Conservation (phyloP, 2,329 filamentous ascomycete species). For the Aspergillus tanneri region DNA sequence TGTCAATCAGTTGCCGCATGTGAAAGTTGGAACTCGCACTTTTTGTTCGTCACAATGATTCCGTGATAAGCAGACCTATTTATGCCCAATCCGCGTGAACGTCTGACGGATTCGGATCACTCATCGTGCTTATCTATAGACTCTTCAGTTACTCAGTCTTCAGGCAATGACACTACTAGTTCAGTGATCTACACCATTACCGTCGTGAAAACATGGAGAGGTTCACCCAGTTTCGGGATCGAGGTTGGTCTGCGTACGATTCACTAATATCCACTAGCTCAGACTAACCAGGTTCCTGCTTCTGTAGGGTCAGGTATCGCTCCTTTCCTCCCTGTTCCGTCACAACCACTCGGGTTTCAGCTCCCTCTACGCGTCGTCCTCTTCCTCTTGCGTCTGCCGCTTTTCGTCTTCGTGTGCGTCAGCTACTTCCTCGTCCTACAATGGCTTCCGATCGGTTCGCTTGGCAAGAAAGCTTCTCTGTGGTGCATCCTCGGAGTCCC, state of each 20-base stretch:
- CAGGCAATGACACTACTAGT: constrained; percentile 9
- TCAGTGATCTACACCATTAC: constrained; percentile 1
- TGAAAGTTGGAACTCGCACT: too few species aligned
- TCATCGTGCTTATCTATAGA: background rate
- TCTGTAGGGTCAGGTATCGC: constrained; percentile 84
- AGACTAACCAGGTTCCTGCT: background rate
- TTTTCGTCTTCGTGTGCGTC: constrained; percentile 67
- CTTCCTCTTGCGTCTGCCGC: constrained; percentile 75
- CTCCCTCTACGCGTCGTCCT: constrained; percentile 67
- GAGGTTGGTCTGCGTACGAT: constrained; percentile 62
- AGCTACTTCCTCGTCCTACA: constrained; percentile 80
- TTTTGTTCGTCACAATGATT: too few species aligned
- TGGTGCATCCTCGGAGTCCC: constrained; percentile 87
- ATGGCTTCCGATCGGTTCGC: constrained; percentile 69
- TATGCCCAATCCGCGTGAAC: background rate
- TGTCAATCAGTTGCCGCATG: too few species aligned
- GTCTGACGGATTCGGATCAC: background rate
- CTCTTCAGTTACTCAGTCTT: background rate
- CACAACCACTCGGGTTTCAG: constrained; percentile 62
- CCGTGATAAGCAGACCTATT: too few species aligned
- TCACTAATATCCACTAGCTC: background rate
- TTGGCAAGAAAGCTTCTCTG: constrained; percentile 76
- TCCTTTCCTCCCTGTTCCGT: constrained; percentile 82
- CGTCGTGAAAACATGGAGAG: constrained; percentile 69
- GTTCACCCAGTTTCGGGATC: constrained; percentile 87